Evolutionary conservation across 257 asterid species (phyloP).

Genomic region (Eucommia ulmoides): DNA sequence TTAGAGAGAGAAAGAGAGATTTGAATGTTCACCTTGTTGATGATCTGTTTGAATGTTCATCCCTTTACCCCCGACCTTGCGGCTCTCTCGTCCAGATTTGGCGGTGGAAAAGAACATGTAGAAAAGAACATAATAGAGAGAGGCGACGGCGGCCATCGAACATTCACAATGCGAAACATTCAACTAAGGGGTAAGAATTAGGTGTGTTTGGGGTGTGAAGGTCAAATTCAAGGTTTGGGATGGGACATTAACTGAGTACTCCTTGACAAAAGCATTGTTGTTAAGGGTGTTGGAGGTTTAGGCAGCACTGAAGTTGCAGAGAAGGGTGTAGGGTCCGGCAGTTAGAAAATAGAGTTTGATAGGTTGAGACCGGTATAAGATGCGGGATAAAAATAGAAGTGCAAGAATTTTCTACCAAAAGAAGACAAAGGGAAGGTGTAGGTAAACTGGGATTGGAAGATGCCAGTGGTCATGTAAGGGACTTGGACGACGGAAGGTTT

Average conservation of each 20-base stretch:
- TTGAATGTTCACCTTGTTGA: no score
- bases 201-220: no score
- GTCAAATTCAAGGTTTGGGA: slow-evolving; percentile 3
- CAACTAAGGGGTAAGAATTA: no score
- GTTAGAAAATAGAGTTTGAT: slow-evolving; percentile 21
- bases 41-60: no score
- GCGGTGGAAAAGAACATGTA: no score
- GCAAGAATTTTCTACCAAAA: slow-evolving; percentile 36
- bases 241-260: slow-evolving; percentile 4
- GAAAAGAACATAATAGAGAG: no score
- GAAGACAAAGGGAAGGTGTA: slow-evolving; percentile 23
- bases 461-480: slow-evolving; percentile 30
- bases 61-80: no score
- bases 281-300: slow-evolving; percentile 5
- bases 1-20: no score
- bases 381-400: slow-evolving; percentile 33
- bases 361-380: slow-evolving; percentile 11
- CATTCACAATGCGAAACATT: no score
- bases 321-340: slow-evolving; percentile 26
- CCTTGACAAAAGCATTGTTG: slow-evolving; percentile 1
- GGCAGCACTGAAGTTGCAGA: slow-evolving; percentile 9
- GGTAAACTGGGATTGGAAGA: slow-evolving; percentile 27
- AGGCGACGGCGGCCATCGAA: no score
- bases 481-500: slow-evolving; percentile 7
- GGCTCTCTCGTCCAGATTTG: no score